These are phyloP conservation scores for Penicillium flavigenum DNA, from an alignment of 495 filamentous ascomycete species.

Conservation along the genomic window DNA sequence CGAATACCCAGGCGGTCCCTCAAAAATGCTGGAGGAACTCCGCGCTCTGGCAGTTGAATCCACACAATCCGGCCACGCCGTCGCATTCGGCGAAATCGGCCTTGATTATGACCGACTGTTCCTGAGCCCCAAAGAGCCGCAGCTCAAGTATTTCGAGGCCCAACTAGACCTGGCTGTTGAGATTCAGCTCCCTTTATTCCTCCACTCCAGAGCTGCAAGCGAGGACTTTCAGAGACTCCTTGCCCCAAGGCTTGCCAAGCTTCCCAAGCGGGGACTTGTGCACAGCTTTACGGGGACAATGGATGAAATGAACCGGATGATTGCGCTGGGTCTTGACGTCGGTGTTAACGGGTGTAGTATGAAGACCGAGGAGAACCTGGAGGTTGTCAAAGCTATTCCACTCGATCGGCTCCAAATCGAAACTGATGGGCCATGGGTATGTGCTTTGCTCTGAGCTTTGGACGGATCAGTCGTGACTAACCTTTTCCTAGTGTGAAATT, in stretches of 20 bases:
- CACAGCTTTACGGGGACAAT: conserved; percentile 87
- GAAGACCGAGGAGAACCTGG: conserved; percentile 87
- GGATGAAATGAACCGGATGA: conserved; percentile 75
- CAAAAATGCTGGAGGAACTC: conserved; percentile 60
- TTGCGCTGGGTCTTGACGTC: conserved; percentile 75
- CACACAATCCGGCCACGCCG: conserved; percentile 51
- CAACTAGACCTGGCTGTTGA: conserved; percentile 77
- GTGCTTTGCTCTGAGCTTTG: conserved; percentile 7
- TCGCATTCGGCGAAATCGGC: conserved; percentile 93
- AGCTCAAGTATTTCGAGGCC: conserved; percentile 78
- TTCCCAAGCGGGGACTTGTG: conserved; percentile 75
- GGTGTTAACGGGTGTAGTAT: conserved; percentile 90
- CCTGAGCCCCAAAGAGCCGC: conserved; percentile 69
- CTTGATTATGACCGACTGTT: conserved; percentile 92
- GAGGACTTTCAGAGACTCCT: conserved; percentile 75
- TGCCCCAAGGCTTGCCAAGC: conserved; percentile 46
- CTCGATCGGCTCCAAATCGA: conserved; percentile 79
- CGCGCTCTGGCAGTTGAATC: conserved; percentile 52
- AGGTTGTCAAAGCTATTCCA: conserved; percentile 72
- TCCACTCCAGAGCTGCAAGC: conserved; percentile 83
- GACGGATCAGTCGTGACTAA: conserved; percentile 5
- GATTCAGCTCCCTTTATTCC: conserved; percentile 80
- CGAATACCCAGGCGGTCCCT: conserved; percentile 54
- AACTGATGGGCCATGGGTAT: conserved; percentile 88
- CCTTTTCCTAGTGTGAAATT: conserved; percentile 50